Base-by-base conservation (phyloP, 352 stramenopile genomes). In the Globisporangium iwayamae region DNA sequence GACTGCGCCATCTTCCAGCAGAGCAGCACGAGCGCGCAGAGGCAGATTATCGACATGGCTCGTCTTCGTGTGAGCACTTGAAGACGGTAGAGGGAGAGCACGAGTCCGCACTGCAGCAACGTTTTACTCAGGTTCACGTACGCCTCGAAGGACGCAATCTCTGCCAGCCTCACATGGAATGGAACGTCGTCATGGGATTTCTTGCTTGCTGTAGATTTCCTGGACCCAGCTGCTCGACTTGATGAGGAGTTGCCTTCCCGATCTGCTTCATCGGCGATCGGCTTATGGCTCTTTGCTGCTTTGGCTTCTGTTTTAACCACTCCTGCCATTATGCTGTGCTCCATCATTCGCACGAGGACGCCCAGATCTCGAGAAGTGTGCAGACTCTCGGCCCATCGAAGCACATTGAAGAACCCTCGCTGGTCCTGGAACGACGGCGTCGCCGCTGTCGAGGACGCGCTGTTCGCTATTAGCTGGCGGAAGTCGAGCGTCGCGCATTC, bases 321-420 rank as follows among this genome's bases (percentile, higher is more conserved):
- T 25, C 3, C 55, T 25, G 18, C 16, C 14, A 47, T 10, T 16
- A 18, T 39, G 56, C 43, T 63, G 3, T 32, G 18, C 16, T 30
- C 22, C 22, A 62, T 14, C 57, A 63, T 62, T 45, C 47, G 58
- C 11, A 70, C 52, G 14, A 90, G 65, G 20, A 69, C n/a, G 6
- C 63, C 45, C 25, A 91, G 54, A 0, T 84, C 73, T 34, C 88
- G 65, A 16, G 62, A 46, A 1, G 72, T 67, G 38, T 74, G 71
- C 10, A 85, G 60, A 38, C 72, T 76, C 64, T 91, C 81, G 14
- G 88, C 61, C 81, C 79, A 91, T 14, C 71, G 78, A 16, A 87
- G 43, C 7, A 82, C 77, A 36, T 68, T 72, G 55, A 77, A 66
- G 51, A 89, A 90, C 22, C 81, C 77, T 8, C 54, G 66, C 20